Evolutionary conservation across 345 rosid genomes (phyloP).

Genomic region (Erodium maritimum): DNA sequence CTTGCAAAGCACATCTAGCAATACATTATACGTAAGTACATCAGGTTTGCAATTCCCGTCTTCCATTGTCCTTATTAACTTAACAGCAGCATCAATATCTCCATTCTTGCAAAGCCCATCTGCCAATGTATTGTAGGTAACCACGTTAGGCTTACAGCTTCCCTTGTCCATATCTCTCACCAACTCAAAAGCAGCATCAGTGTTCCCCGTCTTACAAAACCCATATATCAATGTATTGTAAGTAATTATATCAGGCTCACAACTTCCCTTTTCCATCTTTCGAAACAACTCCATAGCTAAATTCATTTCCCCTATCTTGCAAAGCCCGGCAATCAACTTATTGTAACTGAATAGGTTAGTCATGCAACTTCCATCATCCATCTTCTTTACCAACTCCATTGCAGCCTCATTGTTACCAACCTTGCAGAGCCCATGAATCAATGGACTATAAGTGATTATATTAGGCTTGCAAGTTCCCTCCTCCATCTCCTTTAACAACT

Average conservation of each 20-base stretch:
- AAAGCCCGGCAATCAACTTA: slow-evolving; percentile 45
- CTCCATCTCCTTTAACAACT: slow-evolving; percentile 50
- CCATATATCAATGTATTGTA: slow-evolving; percentile 64
- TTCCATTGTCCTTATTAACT: slow-evolving; percentile 42
- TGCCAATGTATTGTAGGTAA: slow-evolving; percentile 60
- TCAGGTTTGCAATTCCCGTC: slow-evolving; percentile 39
- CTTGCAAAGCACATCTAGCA: slow-evolving; percentile 57
- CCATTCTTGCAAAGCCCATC: slow-evolving; percentile 43
- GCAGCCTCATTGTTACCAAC: no score
- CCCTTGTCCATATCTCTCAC: slow-evolving; percentile 43
- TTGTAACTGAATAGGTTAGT: slow-evolving; percentile 8
- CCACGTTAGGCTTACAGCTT: slow-evolving; percentile 46
- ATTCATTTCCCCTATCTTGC: slow-evolving; percentile 44
- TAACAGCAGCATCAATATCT: slow-evolving; percentile 40
- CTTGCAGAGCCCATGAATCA: no score
- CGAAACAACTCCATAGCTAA: slow-evolving; percentile 41
- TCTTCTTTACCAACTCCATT: no score
- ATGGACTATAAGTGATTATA: slow-evolving; percentile 26
- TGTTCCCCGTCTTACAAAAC: slow-evolving; percentile 41
- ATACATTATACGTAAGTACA: slow-evolving; percentile 37
- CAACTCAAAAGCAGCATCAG: slow-evolving; percentile 37
- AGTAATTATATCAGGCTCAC: slow-evolving; percentile 35
- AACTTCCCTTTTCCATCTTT: slow-evolving; percentile 32
- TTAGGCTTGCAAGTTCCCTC: slow-evolving; percentile 56
- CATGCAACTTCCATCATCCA: no score